Evolutionary conservation across 352 stramenopile species (phyloP).

Genomic region (Phytophthora hybrid): DNA sequence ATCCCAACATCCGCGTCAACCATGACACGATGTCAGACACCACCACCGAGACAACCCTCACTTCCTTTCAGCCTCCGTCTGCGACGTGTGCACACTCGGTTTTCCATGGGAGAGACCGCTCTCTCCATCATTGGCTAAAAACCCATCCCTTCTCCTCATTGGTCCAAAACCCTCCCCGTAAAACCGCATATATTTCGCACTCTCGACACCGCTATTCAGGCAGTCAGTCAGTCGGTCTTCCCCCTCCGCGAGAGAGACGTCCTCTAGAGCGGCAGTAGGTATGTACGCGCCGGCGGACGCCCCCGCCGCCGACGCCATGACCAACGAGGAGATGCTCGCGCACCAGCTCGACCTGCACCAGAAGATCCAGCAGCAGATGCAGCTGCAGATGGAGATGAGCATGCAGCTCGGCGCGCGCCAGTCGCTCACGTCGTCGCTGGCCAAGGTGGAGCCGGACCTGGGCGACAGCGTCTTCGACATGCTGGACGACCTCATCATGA

Average conservation of each 20-base stretch:
- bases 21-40: no score
- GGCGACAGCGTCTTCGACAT: slow-evolving; percentile 91
- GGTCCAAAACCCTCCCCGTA: not conserved
- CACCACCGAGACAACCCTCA: not conserved
- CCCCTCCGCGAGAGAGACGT: slow-evolving; percentile 19
- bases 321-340: slow-evolving; percentile 78
- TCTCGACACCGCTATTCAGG: slow-evolving; percentile 12
- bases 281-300: slow-evolving; percentile 27
- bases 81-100: slow-evolving; percentile 26
- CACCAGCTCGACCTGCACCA: slow-evolving; percentile 86
- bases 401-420: slow-evolving; percentile 64
- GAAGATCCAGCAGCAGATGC: slow-evolving; percentile 89
- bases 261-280: no score
- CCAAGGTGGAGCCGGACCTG: slow-evolving; percentile 81
- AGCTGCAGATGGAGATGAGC: slow-evolving; percentile 89
- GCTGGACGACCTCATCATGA: slow-evolving; percentile 90
- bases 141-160: not conserved
- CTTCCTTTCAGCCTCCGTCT: not conserved
- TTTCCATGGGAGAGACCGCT: not conserved
- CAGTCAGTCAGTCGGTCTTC: slow-evolving; percentile 25
- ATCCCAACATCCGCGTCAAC: not conserved
- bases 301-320: slow-evolving; percentile 57
- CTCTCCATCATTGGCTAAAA: not conserved
- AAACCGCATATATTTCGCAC: slow-evolving; percentile 31
- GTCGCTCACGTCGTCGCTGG: slow-evolving; percentile 66